Percentiles rank a stretch among this genome's conserved stretches.
Evolutionary conservation across 2,329 filamentous ascomycete genomes (phyloP).

Genomic region (Colletotrichum abscissum): DNA sequence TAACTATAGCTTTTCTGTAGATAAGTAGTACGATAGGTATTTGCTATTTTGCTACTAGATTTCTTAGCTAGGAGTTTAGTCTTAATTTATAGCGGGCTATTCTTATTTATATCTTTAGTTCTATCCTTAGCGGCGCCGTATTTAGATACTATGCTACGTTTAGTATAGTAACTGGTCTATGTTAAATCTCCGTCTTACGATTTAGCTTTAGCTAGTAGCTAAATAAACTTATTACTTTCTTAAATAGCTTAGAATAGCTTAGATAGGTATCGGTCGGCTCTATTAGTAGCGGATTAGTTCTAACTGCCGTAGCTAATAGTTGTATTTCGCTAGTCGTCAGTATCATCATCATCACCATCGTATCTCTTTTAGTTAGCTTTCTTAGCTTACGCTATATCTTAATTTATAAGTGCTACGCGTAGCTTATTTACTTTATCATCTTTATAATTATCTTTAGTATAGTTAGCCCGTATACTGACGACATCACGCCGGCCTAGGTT

Average conservation of each 20-base stretch:
- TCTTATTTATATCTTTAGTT: not conserved
- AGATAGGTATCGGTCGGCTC: conserved; percentile 47
- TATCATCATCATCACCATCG: conserved; percentile 62
- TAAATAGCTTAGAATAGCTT: conserved; percentile 38
- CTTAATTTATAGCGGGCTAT: not conserved
- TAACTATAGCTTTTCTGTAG: not conserved
- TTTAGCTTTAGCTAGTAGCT: conserved; percentile 64
- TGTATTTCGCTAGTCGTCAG: conserved; percentile 61
- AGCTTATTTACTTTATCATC: conserved; percentile 58
- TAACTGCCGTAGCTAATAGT: conserved; percentile 57
- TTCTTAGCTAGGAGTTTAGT: not conserved
- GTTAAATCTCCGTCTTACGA: conserved; percentile 61
- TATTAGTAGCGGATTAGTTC: conserved; percentile 62
- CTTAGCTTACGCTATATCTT: conserved; percentile 62
- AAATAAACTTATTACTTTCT: conserved; percentile 58
- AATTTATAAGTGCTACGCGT: conserved; percentile 61
- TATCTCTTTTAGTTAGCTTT: conserved; percentile 62
- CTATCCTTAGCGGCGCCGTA: not conserved
- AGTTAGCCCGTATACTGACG: conserved; percentile 53
- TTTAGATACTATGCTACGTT: conserved; percentile 61
- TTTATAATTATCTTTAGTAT: conserved; percentile 62
- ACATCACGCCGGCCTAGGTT: conserved; percentile 45
- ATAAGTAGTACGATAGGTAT: not conserved
- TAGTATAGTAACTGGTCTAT: conserved; percentile 60
- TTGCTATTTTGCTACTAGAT: not conserved